phyloP scores from a whole-genome alignment of 768 basidiomycete species.

The Kwoniella sp. region DNA sequence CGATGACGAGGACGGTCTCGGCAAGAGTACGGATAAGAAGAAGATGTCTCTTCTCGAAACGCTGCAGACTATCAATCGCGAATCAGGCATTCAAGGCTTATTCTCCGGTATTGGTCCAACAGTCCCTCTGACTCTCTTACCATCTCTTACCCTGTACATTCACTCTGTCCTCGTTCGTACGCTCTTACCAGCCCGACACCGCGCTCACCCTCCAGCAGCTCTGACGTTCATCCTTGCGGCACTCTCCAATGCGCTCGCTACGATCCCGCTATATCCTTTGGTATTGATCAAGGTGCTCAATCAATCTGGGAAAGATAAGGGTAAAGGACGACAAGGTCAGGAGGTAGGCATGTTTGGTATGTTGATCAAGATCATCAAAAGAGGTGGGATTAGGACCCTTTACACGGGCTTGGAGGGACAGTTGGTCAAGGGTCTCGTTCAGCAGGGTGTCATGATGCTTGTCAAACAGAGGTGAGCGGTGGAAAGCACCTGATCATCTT shows the following conservation, averaged over 20 bases:
- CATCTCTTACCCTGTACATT: conserved; percentile 46
- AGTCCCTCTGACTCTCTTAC: conserved; percentile 43
- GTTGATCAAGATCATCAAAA: conserved; percentile 18
- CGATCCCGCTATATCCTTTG: conserved; percentile 46
- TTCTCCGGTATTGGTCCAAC: conserved; percentile 38
- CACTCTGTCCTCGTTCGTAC: conserved; percentile 33
- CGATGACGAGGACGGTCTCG: conserved; percentile 7
- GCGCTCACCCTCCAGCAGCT: conserved; percentile 31
- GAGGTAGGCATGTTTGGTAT: conserved; percentile 12
- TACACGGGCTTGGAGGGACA: conserved; percentile 47
- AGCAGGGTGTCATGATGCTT: conserved; percentile 50
- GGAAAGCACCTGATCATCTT: background rate
- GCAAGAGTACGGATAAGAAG: background rate
- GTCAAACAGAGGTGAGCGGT: conserved; percentile 47
- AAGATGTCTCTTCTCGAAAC: conserved; percentile 17
- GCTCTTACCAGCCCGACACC: conserved; percentile 27
- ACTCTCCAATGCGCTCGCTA: conserved; percentile 41
- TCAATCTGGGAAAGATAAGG: conserved; percentile 28
- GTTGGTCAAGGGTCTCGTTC: conserved; percentile 43
- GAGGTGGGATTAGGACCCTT: conserved; percentile 33
- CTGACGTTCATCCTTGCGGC: conserved; percentile 41
- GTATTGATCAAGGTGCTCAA: conserved; percentile 38
- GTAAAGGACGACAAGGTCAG: background rate
- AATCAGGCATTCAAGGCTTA: conserved; percentile 33
- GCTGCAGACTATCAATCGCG: conserved; percentile 25